Base-by-base conservation (phyloP, 257 asterid genomes). In the Solanum infundibuliforme region DNA sequence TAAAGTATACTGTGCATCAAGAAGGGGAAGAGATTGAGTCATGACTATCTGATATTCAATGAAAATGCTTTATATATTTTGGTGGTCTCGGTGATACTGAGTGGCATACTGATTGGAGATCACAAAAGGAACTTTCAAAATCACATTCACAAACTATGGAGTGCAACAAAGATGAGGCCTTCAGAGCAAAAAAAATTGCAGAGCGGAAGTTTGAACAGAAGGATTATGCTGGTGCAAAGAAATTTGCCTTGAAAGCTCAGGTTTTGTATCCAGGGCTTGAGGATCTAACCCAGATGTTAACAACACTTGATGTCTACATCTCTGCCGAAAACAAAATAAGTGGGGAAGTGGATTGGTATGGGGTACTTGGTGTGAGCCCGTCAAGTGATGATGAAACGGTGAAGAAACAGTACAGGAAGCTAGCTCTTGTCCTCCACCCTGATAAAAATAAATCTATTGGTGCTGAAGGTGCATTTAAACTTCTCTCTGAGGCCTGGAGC, bases 361-460 rank as follows among this genome's bases (percentile, higher is more conserved):
- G 93, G 18, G 92, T 95, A 77, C 95, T 95, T 87, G 93, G 95
- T 29, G 95, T 93, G 85, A 85, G 58, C 83, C 98, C 96, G 31
- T 88, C 94, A 29, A 93, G 91, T 58, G 98, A 95, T 88, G 98
- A 95, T 65, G 95, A 92, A 48, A 87, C 94, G 18, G 84, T 95
- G 27, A 89, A 88, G 90, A 95, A 94, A 88, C 94, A 93, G 87
- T 95, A 95, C 88, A 87, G 94, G 86, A 94, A 93, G 86, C 91
- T 94, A 90, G 98, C 96, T 65, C 98, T 95, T 76, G n/a, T 89
- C 84, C 93, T 94, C 66, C 98, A 95, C 85, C 98, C 98, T n/a
- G 98, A 95, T 90, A 95, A 94, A 90, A 94, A 95, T 86, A 92
- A 88, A 88, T 92, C 92, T 36, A 87, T 84, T 29, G 98, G 96